Evolutionary conservation across 73 alveolate species (phyloP).

Genomic region (Urostyla sp.): DNA sequence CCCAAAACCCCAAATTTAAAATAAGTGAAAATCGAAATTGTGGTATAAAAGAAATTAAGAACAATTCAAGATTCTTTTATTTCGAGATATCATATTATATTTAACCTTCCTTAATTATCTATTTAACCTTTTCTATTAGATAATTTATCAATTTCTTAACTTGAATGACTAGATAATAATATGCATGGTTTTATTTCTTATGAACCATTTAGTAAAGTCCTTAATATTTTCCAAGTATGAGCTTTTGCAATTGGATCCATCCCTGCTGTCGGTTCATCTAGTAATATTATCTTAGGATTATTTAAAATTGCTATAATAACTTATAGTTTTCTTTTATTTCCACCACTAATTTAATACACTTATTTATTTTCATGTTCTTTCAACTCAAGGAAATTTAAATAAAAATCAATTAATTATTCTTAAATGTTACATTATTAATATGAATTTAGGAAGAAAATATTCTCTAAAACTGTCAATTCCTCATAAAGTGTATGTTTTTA

Average conservation of each 20-base stretch:
- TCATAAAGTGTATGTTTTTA: constrained; percentile 85
- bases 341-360: constrained; percentile 73
- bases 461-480: constrained; percentile 82
- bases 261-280: constrained; percentile 87
- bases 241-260: constrained; percentile 69
- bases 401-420: background rate
- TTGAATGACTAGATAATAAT: constrained; percentile 71
- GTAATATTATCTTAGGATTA: constrained; percentile 68
- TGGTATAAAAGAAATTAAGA: too few relatives aligned
- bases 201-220: constrained; percentile 67
- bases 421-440: background rate
- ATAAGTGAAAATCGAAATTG: too few relatives aligned
- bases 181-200: constrained; percentile 61
- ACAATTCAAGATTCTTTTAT: too few relatives aligned
- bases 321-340: constrained; percentile 79
- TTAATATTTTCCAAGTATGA: too few relatives aligned
- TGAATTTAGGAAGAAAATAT: background rate
- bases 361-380: background rate
- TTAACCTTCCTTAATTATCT: too few relatives aligned
- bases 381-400: background rate
- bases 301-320: constrained; percentile 77
- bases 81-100: too few relatives aligned
- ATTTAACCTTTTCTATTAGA: too few relatives aligned
- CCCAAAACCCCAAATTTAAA: too few relatives aligned
- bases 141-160: too few relatives aligned